Evolutionary conservation across 805 yeast genomes (phyloP).

Genomic region (Monosporozyma siamensis): DNA sequence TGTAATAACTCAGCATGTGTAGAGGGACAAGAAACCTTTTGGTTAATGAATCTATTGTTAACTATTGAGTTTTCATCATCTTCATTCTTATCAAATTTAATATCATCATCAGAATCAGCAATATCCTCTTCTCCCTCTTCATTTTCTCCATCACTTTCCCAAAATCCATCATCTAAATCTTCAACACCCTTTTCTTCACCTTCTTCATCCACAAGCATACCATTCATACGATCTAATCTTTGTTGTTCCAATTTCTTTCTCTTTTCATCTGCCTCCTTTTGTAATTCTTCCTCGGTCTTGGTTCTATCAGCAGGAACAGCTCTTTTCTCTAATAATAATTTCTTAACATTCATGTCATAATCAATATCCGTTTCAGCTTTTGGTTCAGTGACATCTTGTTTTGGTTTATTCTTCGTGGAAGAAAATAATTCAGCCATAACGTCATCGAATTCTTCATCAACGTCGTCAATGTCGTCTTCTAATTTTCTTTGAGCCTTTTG

Average conservation of each 20-base stretch:
- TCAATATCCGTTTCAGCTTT: constrained; percentile 35
- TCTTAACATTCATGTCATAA: constrained; percentile 59
- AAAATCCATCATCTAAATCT: constrained; percentile 60
- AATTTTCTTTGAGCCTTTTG: constrained; percentile 53
- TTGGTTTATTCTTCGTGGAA: constrained; percentile 10
- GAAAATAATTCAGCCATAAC: constrained; percentile 45
- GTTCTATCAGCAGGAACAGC: constrained; percentile 78
- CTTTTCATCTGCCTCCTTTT: constrained; percentile 50
- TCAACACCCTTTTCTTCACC: constrained; percentile 48
- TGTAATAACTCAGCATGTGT: constrained; percentile 36
- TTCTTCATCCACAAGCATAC: constrained; percentile 39
- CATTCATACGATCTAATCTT: constrained; percentile 67
- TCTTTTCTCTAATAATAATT: constrained; percentile 59
- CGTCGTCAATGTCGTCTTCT: constrained; percentile 51
- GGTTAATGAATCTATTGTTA: constrained; percentile 5
- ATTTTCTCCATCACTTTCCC: constrained; percentile 47
- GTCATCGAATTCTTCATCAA: constrained; percentile 68
- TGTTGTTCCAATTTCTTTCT: constrained; percentile 56
- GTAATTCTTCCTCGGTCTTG: constrained; percentile 64
- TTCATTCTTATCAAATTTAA: constrained; percentile 28
- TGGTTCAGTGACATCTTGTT: constrained; percentile 15
- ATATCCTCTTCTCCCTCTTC: constrained; percentile 21
- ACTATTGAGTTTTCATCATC: constrained; percentile 17
- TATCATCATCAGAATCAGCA: constrained; percentile 37
- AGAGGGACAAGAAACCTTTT: constrained; percentile 39